These are phyloP conservation scores for Xylaria digitata DNA, from an alignment of 2,329 filamentous ascomycete species.

Conservation along the genomic window DNA sequence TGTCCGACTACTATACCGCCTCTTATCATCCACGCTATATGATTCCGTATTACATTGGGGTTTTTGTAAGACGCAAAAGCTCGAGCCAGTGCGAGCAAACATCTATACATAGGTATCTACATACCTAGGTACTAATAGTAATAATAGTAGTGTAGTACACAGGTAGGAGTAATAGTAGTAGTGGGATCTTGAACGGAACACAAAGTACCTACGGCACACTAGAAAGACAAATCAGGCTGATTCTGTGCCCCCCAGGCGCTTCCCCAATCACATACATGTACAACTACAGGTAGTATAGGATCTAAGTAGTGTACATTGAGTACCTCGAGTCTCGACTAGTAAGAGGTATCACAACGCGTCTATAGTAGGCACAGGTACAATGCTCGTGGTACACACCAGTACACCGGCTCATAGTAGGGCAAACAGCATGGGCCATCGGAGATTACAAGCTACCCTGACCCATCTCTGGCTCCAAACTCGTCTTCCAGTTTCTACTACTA, in stretches of 20 bases:
- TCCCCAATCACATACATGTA: not conserved
- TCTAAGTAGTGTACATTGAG: not conserved
- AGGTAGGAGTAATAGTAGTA: too few species aligned
- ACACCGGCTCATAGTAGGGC: not conserved
- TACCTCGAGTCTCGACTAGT: not conserved
- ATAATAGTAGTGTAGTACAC: too few species aligned
- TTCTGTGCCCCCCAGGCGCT: not conserved
- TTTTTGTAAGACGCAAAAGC: not conserved
- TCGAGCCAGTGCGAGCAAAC: conserved; percentile 1
- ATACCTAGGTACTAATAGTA: too few species aligned
- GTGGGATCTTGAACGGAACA: too few species aligned
- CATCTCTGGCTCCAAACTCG: conserved; percentile 16
- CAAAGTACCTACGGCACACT: not conserved
- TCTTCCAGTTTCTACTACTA: not conserved
- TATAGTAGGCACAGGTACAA: not conserved
- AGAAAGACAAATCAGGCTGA: conserved; percentile 2
- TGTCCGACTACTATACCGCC: conserved; percentile 8
- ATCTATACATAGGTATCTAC: not conserved
- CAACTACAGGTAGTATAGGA: too few species aligned
- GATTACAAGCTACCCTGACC: conserved; percentile 30
- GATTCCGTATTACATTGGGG: not conserved
- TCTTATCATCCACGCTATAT: not conserved
- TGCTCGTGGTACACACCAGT: not conserved
- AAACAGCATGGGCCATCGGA: conserved; percentile 34
- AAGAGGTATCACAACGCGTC: not conserved